Percentiles rank a stretch among this genome's conserved stretches.
Conservation (phyloP, 2,329 filamentous ascomycete genomes). For the Colletotrichum lindemuthianum region DNA sequence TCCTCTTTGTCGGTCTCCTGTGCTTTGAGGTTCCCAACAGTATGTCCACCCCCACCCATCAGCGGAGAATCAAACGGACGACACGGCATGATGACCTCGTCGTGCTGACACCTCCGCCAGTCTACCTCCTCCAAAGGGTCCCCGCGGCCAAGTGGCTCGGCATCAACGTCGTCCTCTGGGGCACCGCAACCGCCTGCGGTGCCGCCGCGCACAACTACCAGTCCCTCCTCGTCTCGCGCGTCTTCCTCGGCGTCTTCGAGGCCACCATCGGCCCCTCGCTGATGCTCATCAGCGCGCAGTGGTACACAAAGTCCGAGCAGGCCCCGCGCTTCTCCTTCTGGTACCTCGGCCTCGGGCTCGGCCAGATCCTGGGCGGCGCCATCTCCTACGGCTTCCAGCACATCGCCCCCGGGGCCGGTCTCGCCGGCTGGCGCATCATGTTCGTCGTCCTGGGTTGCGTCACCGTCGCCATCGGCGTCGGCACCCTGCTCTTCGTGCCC, state of each 20-base stretch:
- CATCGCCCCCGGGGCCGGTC: conserved; percentile 49
- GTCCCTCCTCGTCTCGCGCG: conserved; percentile 62
- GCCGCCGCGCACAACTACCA: conserved; percentile 64
- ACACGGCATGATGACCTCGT: too few species aligned
- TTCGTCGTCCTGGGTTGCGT: conserved; percentile 56
- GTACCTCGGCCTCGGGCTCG: conserved; percentile 69
- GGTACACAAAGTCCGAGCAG: conserved; percentile 67
- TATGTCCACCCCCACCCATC: conserved; percentile 39
- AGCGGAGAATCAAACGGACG: not conserved
- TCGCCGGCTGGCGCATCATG: conserved; percentile 56
- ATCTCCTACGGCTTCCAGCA: conserved; percentile 65
- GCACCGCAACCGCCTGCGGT: conserved; percentile 63
- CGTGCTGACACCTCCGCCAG: conserved; percentile 41
- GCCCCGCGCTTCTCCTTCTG: conserved; percentile 69
- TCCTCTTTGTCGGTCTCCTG: conserved; percentile 70
- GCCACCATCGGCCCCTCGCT: conserved; percentile 68
- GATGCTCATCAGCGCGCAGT: conserved; percentile 69
- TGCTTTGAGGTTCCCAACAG: conserved; percentile 70
- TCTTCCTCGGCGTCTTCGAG: conserved; percentile 70
- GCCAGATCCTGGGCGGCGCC: conserved; percentile 60
- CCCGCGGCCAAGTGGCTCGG: conserved; percentile 71
- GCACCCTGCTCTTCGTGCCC: conserved; percentile 53
- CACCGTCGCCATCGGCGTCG: conserved; percentile 51
- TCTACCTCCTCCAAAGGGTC: conserved; percentile 67
- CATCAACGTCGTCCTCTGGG: conserved; percentile 68